Conservation (phyloP, 1,284 basidiomycete species). For the Cystobasidium pallidum region DNA sequence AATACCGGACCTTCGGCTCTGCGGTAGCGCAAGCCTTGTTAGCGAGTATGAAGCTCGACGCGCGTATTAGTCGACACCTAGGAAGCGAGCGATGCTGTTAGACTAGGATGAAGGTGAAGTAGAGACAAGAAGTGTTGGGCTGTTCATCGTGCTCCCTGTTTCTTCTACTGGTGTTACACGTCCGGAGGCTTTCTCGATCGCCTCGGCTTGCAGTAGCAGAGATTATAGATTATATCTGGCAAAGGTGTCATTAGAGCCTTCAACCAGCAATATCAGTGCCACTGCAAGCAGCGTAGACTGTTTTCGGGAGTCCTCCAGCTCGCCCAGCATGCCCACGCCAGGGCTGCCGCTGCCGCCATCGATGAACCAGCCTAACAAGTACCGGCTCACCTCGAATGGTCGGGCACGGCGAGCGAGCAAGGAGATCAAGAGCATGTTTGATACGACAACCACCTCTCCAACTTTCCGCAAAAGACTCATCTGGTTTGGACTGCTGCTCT, state of each 20-base stretch:
- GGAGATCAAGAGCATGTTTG: conserved; percentile 17
- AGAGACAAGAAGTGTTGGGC: neutral
- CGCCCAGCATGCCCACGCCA: conserved; percentile 30
- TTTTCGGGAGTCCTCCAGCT: too few relatives aligned
- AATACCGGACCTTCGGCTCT: too few relatives aligned
- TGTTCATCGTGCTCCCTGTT: neutral
- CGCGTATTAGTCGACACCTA: too few relatives aligned
- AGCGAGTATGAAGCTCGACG: too few relatives aligned
- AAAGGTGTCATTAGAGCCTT: too few relatives aligned
- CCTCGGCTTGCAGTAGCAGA: neutral
- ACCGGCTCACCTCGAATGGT: conserved; percentile 19
- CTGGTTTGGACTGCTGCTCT: conserved; percentile 13
- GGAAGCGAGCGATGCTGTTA: too few relatives aligned
- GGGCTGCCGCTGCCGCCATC: conserved; percentile 37
- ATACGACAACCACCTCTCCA: conserved; percentile 5
- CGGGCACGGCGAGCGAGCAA: conserved; percentile 25
- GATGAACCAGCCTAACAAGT: conserved; percentile 1
- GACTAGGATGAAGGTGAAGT: neutral
- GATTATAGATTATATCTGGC: neutral
- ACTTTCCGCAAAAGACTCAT: conserved; percentile 4
- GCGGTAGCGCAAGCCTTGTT: too few relatives aligned
- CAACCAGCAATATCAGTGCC: neutral
- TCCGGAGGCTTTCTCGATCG: conserved; percentile 1
- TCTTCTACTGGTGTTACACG: neutral
- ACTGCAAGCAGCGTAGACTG: too few relatives aligned